Evolutionary conservation across 306 rosid genomes (phyloP), one percentile per base, ranked within the genome.

Genomic region (Alnus glutinosa): DNA sequence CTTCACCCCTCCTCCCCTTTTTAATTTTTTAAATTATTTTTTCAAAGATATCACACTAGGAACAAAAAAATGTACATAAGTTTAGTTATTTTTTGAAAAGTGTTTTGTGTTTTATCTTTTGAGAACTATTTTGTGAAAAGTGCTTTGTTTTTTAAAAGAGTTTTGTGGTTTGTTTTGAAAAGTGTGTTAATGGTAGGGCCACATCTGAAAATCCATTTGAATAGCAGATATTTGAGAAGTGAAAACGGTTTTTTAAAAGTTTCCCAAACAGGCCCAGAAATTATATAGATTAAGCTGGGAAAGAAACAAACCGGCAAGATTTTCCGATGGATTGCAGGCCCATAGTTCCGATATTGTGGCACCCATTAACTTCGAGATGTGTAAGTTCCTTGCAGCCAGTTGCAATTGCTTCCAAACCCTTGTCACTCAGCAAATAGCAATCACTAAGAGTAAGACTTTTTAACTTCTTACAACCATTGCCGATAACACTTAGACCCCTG

Each of bases 331-430:
- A 91, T 83, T 93, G 93, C 44, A 90, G 83, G 54, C 98, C 98
- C 84, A 84, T 30, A 80, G 90, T 88, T 87, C 98, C 96, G 62
- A 96, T 90, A 76, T 93, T 90, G 87, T 93, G 99, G 88, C 99
- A 96, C 47, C 99, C 99, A 64, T 96, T 91, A 77, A 96, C 92
- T 87, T 93, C 97, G 59, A 96, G 97, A 84, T 96, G 93, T 59
- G 90, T 90, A 37, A 96, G 98, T 79, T 87, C 94, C 89, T 93
- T 83, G 84, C 99, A 96, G 75, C 99, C 98, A 58, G 71, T 76
- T 52, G 98, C 97, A 89, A 96, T 92, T 83, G 94, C 90, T 82
- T 96, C 98, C 92, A 96, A 88, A 51, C 97, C 95, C 79, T 79
- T 93, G 85, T 91, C 98, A 73, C 92, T 90, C 84, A 96, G 86